A percentile compares a stretch with the other conserved stretches of the same genome.
These are phyloP conservation scores for Macrolepiota albuminosa DNA, from an alignment of 768 basidiomycete species.

Conservation along the genomic window DNA sequence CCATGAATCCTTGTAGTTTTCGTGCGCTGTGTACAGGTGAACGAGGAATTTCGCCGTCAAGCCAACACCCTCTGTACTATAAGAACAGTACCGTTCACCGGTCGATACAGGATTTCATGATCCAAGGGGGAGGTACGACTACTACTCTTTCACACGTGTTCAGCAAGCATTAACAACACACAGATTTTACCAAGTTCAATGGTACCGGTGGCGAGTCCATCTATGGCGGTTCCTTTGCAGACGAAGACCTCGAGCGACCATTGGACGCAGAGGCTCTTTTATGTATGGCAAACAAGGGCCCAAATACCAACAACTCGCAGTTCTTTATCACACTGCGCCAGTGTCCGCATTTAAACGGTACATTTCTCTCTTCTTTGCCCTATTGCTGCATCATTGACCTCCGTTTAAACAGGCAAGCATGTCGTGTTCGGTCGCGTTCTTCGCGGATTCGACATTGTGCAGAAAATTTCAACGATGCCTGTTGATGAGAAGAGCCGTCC, in stretches of 20 bases:
- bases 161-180: not conserved
- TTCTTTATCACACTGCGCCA: constrained; percentile 82
- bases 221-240: constrained; percentile 18
- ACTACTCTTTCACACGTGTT: constrained; percentile 13
- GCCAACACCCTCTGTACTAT: constrained; percentile 71
- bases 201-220: constrained; percentile 73
- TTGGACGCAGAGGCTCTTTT: constrained; percentile 71
- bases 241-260: constrained; percentile 65
- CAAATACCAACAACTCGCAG: constrained; percentile 82
- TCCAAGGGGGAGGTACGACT: constrained; percentile 72
- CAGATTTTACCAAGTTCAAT: constrained; percentile 76
- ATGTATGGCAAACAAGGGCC: constrained; percentile 88
- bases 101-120: constrained; percentile 75
- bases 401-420: constrained; percentile 40
- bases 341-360: constrained; percentile 71
- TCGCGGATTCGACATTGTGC: constrained; percentile 38
- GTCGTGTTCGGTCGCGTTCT: constrained; percentile 50
- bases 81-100: constrained; percentile 77
- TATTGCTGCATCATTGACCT: not conserved
- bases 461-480: too few species aligned
- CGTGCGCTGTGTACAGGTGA: constrained; percentile 85
- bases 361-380: constrained; percentile 8
- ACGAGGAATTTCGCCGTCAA: constrained; percentile 63
- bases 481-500: too few species aligned
- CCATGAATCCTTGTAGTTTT: too few species aligned